Evolutionary conservation across 2,329 filamentous ascomycete genomes (phyloP).

Genomic region (Calonectria ilicicola): DNA sequence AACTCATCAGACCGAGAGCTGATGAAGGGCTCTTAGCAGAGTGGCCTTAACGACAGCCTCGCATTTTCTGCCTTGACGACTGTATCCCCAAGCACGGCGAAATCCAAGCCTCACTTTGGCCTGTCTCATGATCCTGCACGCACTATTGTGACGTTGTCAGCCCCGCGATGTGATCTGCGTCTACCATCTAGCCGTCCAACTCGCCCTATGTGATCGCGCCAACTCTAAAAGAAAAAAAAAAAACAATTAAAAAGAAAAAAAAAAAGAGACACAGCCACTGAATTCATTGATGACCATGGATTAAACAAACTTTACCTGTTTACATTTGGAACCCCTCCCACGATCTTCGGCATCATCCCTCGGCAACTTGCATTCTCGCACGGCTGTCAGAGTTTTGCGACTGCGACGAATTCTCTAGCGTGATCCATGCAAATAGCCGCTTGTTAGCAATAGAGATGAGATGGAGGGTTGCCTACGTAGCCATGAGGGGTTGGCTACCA

Average conservation of each 20-base stretch:
- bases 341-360: conserved; percentile 2
- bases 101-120: neutral
- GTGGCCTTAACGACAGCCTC: conserved; percentile 12
- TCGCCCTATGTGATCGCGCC: neutral
- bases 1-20: neutral
- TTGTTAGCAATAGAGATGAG: conserved; percentile 11
- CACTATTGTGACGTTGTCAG: conserved; percentile 1
- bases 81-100: neutral
- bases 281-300: neutral
- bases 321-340: neutral
- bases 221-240: neutral
- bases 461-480: conserved; percentile 11
- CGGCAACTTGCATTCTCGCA: neutral
- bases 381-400: conserved; percentile 10
- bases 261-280: neutral
- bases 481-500: conserved; percentile 11
- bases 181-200: neutral
- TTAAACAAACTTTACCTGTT: neutral
- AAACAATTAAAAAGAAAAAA: neutral
- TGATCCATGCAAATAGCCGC: conserved; percentile 14
- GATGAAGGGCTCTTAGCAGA: neutral
- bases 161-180: conserved; percentile 15
- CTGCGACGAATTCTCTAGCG: conserved; percentile 15
- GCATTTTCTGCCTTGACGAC: neutral
- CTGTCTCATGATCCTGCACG: neutral